phyloP scores from a whole-genome alignment of 352 stramenopile species.

The Aphanomyces invadans region DNA sequence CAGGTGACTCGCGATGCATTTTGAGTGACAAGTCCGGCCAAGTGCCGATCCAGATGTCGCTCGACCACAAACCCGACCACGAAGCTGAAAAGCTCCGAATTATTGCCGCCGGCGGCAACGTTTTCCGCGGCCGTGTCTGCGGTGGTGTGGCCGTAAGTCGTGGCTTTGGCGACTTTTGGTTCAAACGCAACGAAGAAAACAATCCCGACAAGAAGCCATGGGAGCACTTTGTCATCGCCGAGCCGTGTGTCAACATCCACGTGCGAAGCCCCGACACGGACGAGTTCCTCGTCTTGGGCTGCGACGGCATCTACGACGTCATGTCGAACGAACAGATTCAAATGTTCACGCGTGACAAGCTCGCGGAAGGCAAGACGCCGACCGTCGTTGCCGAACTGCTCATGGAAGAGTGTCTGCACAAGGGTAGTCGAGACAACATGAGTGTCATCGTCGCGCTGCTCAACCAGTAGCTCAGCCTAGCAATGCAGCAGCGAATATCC shows the following conservation, averaged over 20 bases:
- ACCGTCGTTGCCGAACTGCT: slow-evolving; percentile 68
- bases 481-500: neutral
- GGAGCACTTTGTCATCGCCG: slow-evolving; percentile 78
- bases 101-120: slow-evolving; percentile 65
- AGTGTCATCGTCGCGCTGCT: slow-evolving; percentile 78
- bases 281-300: slow-evolving; percentile 89
- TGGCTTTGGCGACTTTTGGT: slow-evolving; percentile 84
- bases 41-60: slow-evolving; percentile 68
- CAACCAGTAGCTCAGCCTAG: slow-evolving; percentile 1
- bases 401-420: slow-evolving; percentile 72
- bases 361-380: slow-evolving; percentile 45
- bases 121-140: slow-evolving; percentile 78
- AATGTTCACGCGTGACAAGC: slow-evolving; percentile 80
- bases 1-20: slow-evolving; percentile 75
- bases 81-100: slow-evolving; percentile 84
- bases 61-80: slow-evolving; percentile 81
- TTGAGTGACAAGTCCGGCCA: slow-evolving; percentile 64
- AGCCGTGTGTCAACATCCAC: slow-evolving; percentile 74
- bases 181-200: slow-evolving; percentile 51
- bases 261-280: slow-evolving; percentile 66
- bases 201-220: slow-evolving; percentile 67
- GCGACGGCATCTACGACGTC: slow-evolving; percentile 92
- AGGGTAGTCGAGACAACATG: slow-evolving; percentile 84
- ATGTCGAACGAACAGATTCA: slow-evolving; percentile 91
- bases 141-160: slow-evolving; percentile 76